Percentiles rank a stretch among this genome's conserved stretches.
phyloP scores from a whole-genome alignment of 2,329 filamentous ascomycete genomes.

The Stagonosporopsis tanaceti region DNA sequence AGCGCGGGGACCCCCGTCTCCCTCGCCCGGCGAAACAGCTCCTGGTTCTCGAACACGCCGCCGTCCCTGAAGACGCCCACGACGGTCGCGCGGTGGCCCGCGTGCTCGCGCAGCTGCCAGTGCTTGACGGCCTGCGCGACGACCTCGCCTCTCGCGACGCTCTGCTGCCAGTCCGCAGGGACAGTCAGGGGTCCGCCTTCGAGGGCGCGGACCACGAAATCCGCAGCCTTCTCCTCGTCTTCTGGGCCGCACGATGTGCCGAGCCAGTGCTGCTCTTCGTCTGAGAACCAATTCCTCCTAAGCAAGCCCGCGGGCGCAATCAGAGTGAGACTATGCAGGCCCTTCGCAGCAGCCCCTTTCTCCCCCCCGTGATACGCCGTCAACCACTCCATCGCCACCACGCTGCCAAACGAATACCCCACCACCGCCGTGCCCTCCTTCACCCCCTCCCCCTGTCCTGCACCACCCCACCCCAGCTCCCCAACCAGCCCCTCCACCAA shows the following conservation, averaged over 20 bases:
- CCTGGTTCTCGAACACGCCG: slow-evolving; percentile 52
- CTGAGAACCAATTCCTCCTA: neutral
- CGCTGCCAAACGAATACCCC: slow-evolving; percentile 61
- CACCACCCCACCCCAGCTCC: slow-evolving; percentile 51
- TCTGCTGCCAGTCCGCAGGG: slow-evolving; percentile 56
- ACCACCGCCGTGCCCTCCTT: slow-evolving; percentile 52
- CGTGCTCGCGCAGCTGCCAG: slow-evolving; percentile 59
- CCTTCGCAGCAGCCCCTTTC: too few relatives aligned
- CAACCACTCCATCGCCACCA: slow-evolving; percentile 41
- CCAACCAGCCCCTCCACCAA: slow-evolving; percentile 53
- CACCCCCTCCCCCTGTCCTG: neutral
- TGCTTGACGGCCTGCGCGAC: slow-evolving; percentile 58
- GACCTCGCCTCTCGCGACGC: slow-evolving; percentile 53
- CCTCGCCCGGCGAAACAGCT: slow-evolving; percentile 40
- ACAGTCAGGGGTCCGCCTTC: slow-evolving; percentile 56
- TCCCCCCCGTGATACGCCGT: too few relatives aligned
- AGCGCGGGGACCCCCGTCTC: slow-evolving; percentile 34
- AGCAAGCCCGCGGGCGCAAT: slow-evolving; percentile 59
- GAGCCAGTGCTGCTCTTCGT: neutral
- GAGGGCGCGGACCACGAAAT: slow-evolving; percentile 52
- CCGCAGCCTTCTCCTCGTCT: slow-evolving; percentile 44
- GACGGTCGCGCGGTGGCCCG: slow-evolving; percentile 57
- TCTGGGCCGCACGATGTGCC: rapidly evolving
- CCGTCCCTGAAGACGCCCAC: slow-evolving; percentile 59
- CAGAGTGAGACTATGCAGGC: slow-evolving; percentile 25